These are phyloP conservation scores for Pseudocercospora eumusae DNA, from an alignment of 2,329 filamentous ascomycete genomes.

Conservation along the genomic window DNA sequence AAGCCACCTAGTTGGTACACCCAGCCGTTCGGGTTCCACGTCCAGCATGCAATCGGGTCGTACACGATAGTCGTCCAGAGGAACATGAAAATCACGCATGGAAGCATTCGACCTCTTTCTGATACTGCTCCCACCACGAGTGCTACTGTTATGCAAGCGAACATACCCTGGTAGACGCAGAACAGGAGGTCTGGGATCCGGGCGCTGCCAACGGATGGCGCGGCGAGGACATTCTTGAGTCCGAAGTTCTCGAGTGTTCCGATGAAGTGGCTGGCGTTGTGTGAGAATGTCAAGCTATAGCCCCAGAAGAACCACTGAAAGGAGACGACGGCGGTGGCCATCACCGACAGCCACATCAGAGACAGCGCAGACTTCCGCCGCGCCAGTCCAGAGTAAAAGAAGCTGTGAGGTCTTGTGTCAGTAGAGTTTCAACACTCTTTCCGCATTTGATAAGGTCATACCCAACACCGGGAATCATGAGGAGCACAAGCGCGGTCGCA, in stretches of 20 bases:
- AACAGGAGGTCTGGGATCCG: conserved; percentile 82
- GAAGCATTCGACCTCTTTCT: conserved; percentile 83
- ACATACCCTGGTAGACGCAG: conserved; percentile 85
- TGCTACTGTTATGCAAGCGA: conserved; percentile 82
- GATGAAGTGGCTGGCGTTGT: conserved; percentile 72
- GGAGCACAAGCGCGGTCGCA: conserved; percentile 67
- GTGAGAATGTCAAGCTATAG: conserved; percentile 80
- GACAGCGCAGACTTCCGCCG: conserved; percentile 86
- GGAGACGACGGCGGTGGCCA: conserved; percentile 74
- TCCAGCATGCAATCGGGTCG: conserved; percentile 93
- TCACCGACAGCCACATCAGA: conserved; percentile 80
- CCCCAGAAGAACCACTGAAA: conserved; percentile 99
- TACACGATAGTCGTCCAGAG: conserved; percentile 89
- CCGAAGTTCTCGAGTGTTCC: conserved; percentile 79
- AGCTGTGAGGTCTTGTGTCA: conserved; percentile 50
- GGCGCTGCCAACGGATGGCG: conserved; percentile 70
- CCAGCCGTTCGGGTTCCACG: conserved; percentile 85
- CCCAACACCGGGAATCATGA: conserved; percentile 91
- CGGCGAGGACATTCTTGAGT: conserved; percentile 72
- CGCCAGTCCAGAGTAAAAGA: conserved; percentile 91
- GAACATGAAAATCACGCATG: conserved; percentile 89
- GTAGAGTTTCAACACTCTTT: neutral
- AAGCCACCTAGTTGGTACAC: conserved; percentile 75
- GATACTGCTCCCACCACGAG: conserved; percentile 82
- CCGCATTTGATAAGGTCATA: conserved; percentile 39